phyloP scores from a whole-genome alignment of 2,329 filamentous ascomycete genomes.

The Colletotrichum sp. region DNA sequence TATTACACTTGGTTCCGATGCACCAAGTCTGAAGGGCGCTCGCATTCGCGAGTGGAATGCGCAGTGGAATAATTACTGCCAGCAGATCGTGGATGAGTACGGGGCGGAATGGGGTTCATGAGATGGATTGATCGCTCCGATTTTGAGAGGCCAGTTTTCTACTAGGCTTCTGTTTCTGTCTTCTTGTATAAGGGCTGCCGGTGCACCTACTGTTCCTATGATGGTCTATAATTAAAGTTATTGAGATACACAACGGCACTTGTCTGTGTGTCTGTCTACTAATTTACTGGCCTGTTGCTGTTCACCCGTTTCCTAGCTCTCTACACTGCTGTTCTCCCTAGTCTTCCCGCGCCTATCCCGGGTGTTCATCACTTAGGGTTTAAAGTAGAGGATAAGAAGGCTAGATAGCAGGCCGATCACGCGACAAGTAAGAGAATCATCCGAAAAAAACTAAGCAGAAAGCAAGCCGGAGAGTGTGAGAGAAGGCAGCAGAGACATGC shows the following conservation, averaged over 20 bases:
- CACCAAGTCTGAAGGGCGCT: slow-evolving; percentile 72
- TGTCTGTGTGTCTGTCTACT: not conserved
- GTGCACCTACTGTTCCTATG: not conserved
- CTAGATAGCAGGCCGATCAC: not conserved
- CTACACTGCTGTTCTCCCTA: not conserved
- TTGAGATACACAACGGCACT: not conserved
- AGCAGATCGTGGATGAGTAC: slow-evolving; percentile 85
- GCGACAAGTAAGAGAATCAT: not conserved
- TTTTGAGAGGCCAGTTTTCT: not conserved
- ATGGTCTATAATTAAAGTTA: not conserved
- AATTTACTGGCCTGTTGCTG: not conserved
- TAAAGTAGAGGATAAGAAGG: not conserved
- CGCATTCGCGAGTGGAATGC: slow-evolving; percentile 79
- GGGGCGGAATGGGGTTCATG: not conserved
- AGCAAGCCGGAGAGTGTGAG: not conserved
- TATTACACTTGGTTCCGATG: slow-evolving; percentile 76
- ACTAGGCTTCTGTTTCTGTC: not conserved
- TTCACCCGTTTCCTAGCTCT: not conserved
- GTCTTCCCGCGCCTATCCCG: not conserved
- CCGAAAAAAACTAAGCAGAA: not conserved
- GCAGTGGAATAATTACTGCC: slow-evolving; percentile 88
- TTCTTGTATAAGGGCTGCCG: not conserved
- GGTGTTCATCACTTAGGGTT: not conserved
- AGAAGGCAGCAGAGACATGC: not conserved
- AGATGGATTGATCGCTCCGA: not conserved